Percentiles rank a stretch among this genome's conserved stretches.
Evolutionary conservation across 1,139 yeast species (phyloP).

Genomic region (Geotrichum bryndzae): DNA sequence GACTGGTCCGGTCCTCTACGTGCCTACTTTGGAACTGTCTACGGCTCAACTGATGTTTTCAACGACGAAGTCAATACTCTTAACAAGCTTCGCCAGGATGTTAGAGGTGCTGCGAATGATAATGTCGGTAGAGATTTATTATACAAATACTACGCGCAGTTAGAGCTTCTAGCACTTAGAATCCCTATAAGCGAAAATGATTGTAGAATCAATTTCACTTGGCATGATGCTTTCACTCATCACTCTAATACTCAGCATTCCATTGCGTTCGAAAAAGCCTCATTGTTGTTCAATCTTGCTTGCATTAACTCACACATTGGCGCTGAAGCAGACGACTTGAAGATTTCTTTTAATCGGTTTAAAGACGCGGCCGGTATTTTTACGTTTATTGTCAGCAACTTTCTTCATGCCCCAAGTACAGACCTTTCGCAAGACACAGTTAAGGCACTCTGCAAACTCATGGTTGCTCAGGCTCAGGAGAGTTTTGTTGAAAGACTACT

Average conservation of each 20-base stretch:
- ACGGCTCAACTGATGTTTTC: constrained; percentile 59
- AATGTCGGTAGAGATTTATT: constrained; percentile 46
- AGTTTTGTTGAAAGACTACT: constrained; percentile 63
- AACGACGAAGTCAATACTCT: constrained; percentile 51
- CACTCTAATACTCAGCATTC: constrained; percentile 55
- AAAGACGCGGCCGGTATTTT: constrained; percentile 80
- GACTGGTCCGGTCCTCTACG: constrained; percentile 65
- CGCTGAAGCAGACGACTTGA: constrained; percentile 46
- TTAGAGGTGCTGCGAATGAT: constrained; percentile 44
- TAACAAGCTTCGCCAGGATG: constrained; percentile 57
- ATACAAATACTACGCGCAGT: constrained; percentile 70
- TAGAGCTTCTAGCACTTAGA: constrained; percentile 73
- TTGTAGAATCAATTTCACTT: constrained; percentile 58
- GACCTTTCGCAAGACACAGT: constrained; percentile 72
- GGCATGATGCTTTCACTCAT: constrained; percentile 69
- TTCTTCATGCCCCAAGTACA: constrained; percentile 80
- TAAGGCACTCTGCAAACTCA: constrained; percentile 54
- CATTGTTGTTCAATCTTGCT: constrained; percentile 71
- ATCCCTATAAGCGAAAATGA: constrained; percentile 58
- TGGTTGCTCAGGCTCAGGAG: constrained; percentile 88
- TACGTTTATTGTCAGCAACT: constrained; percentile 68
- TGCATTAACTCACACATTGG: constrained; percentile 47
- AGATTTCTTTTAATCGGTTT: constrained; percentile 54
- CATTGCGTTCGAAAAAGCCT: constrained; percentile 85
- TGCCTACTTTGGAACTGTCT: constrained; percentile 53